Base-by-base conservation (phyloP, 371 early-diverging fungal genomes). In the Smittium mucronatum region DNA sequence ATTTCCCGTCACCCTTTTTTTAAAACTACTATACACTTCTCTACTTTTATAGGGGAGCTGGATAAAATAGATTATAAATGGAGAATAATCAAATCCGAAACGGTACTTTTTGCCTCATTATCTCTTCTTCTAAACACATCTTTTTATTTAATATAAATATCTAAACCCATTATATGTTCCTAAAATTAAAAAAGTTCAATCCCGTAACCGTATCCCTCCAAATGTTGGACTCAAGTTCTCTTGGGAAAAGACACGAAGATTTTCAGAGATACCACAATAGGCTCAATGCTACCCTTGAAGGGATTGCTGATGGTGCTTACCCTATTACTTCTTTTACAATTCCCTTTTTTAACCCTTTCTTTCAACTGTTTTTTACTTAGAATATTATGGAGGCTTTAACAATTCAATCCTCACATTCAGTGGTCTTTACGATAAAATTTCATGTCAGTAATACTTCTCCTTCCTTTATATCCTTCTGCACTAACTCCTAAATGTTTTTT, bases 311-410 rank as follows among this genome's bases (percentile, higher is more conserved):
- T 77, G 69, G 63, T 57, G 25, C 92, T 91, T 91, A 81, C 67
- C 16, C 63, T n/a, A 26, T 21, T 64, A 2, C 36, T 35, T 5
- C 0, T 11, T n/a, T 2, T 34, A 11, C 0, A 36, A 15, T 21
- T n/a, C n/a, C n/a, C n/a, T n/a, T n/a, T n/a, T n/a, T n/a, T n/a
- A n/a, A n/a, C n/a, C n/a, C n/a, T n/a, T n/a, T n/a, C n/a, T n/a
- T n/a, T n/a, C n/a, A n/a, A n/a, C n/a, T n/a, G n/a, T n/a, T n/a
- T n/a, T n/a, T n/a, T n/a, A 11, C 16, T 30, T 61, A 61, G 95
- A 94, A 68, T 93, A 93, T 74, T 93, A 94, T 73, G 86, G 87
- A 64, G 91, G 93, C 25, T 96, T 96, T 76, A 95, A 94, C 74
- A 86, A 83, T 36, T 89, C 93, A 0, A 94, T 95, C 72, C 87